Percentiles rank a stretch among this genome's conserved stretches.
Evolutionary conservation across 2,329 filamentous ascomycete species (phyloP).

Genomic region (Aspergillus sp.): DNA sequence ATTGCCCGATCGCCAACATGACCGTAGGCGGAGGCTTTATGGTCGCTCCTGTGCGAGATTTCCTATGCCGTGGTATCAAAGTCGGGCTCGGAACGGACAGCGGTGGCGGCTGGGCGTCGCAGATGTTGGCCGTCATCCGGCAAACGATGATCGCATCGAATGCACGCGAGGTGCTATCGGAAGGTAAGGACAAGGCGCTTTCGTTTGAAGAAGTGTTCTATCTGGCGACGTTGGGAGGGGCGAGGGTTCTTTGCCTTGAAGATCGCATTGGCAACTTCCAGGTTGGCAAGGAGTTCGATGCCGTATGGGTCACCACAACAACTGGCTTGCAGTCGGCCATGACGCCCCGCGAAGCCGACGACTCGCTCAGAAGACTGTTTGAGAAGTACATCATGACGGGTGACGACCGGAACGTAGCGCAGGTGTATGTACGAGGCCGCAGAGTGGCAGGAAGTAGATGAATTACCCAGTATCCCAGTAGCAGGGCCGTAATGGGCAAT

Average conservation of each 20-base stretch:
- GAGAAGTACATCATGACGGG: conserved; percentile 68
- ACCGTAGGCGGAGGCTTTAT: conserved; percentile 56
- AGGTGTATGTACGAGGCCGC: conserved; percentile 55
- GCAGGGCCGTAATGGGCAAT: too few species aligned
- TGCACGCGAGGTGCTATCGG: conserved; percentile 33
- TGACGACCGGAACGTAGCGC: conserved; percentile 61
- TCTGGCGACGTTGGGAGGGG: conserved; percentile 62
- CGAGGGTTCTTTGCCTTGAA: conserved; percentile 57
- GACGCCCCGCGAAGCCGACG: conserved; percentile 54
- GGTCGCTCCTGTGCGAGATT: conserved; percentile 59
- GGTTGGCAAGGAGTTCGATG: conserved; percentile 64
- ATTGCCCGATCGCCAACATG: conserved; percentile 66
- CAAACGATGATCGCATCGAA: conserved; percentile 56
- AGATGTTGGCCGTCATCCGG: conserved; percentile 48
- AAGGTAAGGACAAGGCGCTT: conserved; percentile 46
- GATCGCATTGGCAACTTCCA: conserved; percentile 57
- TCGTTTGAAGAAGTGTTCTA: conserved; percentile 57
- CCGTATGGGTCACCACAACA: conserved; percentile 50
- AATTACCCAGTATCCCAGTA: not conserved
- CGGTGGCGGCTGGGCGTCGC: conserved; percentile 62
- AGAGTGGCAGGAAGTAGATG: not conserved
- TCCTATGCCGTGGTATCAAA: conserved; percentile 59
- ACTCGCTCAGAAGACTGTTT: conserved; percentile 50
- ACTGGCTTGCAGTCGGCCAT: conserved; percentile 44
- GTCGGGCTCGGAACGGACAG: conserved; percentile 68